Conservation (phyloP, 345 rosid genomes). For the Crucihimalaya himalaica region DNA sequence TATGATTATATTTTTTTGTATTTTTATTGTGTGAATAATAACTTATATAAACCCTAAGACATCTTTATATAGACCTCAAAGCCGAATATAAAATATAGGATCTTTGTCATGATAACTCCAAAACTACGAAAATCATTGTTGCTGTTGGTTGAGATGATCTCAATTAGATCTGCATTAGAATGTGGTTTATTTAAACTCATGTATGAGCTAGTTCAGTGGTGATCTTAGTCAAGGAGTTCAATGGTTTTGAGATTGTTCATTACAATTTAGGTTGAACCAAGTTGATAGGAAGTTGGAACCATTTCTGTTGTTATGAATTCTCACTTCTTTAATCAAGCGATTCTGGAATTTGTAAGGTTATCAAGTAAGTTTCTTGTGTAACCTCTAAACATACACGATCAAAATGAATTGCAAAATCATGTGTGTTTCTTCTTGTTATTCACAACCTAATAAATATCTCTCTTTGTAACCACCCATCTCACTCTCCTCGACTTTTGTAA, state of each 20-base stretch:
- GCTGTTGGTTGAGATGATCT: not conserved
- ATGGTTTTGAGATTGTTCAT: not conserved
- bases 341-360: not conserved
- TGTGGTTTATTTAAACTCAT: not conserved
- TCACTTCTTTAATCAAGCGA: not conserved
- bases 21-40: too few species aligned
- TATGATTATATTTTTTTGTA: too few species aligned
- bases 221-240: not conserved
- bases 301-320: not conserved
- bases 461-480: slow-evolving; percentile 21
- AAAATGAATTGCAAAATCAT: not conserved
- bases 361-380: not conserved
- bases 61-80: not conserved
- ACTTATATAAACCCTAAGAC: not conserved
- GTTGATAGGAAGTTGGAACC: not conserved
- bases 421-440: not conserved
- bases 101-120: not conserved
- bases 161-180: not conserved
- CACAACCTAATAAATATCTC: slow-evolving; percentile 14
- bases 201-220: not conserved
- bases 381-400: not conserved
- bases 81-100: not conserved
- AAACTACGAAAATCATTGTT: not conserved
- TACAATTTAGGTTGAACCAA: not conserved
- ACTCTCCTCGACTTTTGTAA: slow-evolving; percentile 32